Percentiles rank a stretch among this genome's conserved stretches.
These are phyloP conservation scores for Heliosperma pusillum DNA, from an alignment of 148 eudicot species.

Conservation along the genomic window DNA sequence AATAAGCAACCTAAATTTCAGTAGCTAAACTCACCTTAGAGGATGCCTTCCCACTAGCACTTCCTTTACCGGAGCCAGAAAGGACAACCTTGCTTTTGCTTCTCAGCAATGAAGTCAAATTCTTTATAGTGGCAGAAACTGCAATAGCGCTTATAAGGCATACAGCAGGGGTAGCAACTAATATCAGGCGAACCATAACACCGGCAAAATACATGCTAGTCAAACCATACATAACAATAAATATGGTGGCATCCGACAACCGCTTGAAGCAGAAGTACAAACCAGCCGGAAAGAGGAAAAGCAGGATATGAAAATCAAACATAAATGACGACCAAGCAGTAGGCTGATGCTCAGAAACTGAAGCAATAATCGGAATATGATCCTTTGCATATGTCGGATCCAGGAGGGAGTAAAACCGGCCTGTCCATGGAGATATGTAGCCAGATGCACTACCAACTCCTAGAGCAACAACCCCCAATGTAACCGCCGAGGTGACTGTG, in stretches of 20 bases:
- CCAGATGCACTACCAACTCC: conserved; percentile 97
- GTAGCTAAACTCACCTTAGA: conserved; percentile 56
- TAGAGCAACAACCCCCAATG: conserved; percentile 75
- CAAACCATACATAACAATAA: conserved; percentile 95
- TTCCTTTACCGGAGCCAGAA: conserved; percentile 59
- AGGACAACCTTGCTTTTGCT: conserved; percentile 51
- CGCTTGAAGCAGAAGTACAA: conserved; percentile 95
- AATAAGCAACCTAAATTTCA: neutral
- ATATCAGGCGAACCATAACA: conserved; percentile 97
- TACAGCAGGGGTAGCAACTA: conserved; percentile 96
- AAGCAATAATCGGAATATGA: conserved; percentile 96
- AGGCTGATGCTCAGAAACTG: conserved; percentile 98
- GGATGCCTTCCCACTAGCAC: conserved; percentile 64
- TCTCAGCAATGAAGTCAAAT: conserved; percentile 68
- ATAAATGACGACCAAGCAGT: conserved; percentile 99
- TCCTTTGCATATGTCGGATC: conserved; percentile 99
- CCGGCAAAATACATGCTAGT: conserved; percentile 99
- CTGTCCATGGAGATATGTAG: conserved; percentile 96
- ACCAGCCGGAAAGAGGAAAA: conserved; percentile 95
- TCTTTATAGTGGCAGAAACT: conserved; percentile 91
- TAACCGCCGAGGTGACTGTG: conserved; percentile 72
- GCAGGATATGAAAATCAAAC: conserved; percentile 95
- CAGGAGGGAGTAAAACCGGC: conserved; percentile 93
- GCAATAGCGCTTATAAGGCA: conserved; percentile 98
- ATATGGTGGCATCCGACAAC: conserved; percentile 93